Percentiles rank a stretch among this genome's conserved stretches.
These are phyloP conservation scores for Amaranthus tricolor DNA, from an alignment of 179 eudicot genomes.

Conservation along the genomic window DNA sequence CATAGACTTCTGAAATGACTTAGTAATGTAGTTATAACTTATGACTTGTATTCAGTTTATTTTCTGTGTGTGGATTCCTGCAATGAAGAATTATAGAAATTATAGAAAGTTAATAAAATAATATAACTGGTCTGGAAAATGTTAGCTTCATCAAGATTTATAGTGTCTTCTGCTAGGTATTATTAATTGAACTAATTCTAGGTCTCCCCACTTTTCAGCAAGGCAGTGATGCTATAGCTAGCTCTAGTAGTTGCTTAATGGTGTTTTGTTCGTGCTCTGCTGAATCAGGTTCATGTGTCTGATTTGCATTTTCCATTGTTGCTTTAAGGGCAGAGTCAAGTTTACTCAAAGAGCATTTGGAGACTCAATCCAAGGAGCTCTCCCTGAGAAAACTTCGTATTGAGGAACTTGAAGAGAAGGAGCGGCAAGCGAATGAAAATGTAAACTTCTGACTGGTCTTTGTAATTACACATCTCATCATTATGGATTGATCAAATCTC, in stretches of 20 bases:
- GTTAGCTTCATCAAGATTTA: too few relatives aligned
- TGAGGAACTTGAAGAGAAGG: conserved; percentile 94
- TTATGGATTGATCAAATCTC: conserved; percentile 2
- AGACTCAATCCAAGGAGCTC: conserved; percentile 76
- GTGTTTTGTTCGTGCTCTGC: not conserved
- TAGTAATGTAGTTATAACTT: not conserved
- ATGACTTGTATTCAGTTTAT: not conserved
- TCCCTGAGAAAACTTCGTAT: conserved; percentile 56
- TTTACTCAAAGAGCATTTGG: conserved; percentile 74
- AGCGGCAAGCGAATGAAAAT: conserved; percentile 89
- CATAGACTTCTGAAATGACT: not conserved
- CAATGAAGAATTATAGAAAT: not conserved
- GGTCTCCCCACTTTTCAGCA: not conserved
- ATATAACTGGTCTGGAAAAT: not conserved
- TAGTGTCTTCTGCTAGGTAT: not conserved
- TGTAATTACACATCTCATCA: conserved; percentile 7
- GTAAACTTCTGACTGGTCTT: conserved; percentile 30
- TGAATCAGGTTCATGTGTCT: conserved; percentile 1
- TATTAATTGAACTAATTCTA: not conserved
- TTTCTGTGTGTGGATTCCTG: not conserved
- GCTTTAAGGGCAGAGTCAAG: conserved; percentile 75
- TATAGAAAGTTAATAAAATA: not conserved
- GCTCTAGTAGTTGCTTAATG: not conserved
- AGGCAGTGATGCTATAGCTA: not conserved
- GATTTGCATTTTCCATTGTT: conserved; percentile 29